These are phyloP conservation scores for Coniochaeta sp. DNA, from an alignment of 2,329 filamentous ascomycete species.

Conservation along the genomic window DNA sequence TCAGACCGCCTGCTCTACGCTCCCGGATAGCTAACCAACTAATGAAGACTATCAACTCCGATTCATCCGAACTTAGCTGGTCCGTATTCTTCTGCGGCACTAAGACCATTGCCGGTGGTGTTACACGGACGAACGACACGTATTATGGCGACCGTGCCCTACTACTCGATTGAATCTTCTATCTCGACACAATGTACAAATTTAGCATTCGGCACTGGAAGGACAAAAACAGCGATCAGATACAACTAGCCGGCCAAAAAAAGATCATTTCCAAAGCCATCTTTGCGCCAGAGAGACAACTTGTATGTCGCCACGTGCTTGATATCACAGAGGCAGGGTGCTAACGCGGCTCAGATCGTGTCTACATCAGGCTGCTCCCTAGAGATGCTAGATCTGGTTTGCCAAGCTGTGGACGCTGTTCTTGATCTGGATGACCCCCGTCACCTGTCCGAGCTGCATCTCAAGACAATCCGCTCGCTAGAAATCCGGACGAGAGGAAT, in stretches of 20 bases:
- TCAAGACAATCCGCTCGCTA: too few species aligned
- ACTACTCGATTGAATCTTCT: conserved; percentile 14
- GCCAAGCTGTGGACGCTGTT: conserved; percentile 10
- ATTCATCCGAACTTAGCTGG: conserved; percentile 5
- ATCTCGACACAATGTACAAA: conserved; percentile 14
- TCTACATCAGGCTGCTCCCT: conserved; percentile 11
- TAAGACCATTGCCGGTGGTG: conserved; percentile 9
- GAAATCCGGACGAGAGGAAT: too few species aligned
- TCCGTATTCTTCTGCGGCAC: conserved; percentile 12
- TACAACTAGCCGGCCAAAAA: conserved; percentile 3
- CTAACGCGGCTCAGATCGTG: conserved; percentile 2
- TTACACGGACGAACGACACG: conserved; percentile 7
- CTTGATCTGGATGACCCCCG: conserved; percentile 7
- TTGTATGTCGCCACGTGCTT: conserved; percentile 4
- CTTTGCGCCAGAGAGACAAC: conserved; percentile 10
- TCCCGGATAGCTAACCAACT: neutral
- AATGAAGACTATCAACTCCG: conserved; percentile 4
- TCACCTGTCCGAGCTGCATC: conserved; percentile 1
- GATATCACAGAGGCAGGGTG: neutral
- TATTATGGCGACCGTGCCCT: conserved; percentile 13
- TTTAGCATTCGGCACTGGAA: conserved; percentile 15
- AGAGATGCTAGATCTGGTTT: conserved; percentile 11
- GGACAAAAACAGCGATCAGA: conserved; percentile 5
- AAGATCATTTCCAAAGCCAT: conserved; percentile 11
- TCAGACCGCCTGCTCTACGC: neutral